Evolutionary conservation across 2,329 filamentous ascomycete genomes (phyloP), one percentile per base, ranked within the genome.

Genomic region (Aphanoascus verrucosus): DNA sequence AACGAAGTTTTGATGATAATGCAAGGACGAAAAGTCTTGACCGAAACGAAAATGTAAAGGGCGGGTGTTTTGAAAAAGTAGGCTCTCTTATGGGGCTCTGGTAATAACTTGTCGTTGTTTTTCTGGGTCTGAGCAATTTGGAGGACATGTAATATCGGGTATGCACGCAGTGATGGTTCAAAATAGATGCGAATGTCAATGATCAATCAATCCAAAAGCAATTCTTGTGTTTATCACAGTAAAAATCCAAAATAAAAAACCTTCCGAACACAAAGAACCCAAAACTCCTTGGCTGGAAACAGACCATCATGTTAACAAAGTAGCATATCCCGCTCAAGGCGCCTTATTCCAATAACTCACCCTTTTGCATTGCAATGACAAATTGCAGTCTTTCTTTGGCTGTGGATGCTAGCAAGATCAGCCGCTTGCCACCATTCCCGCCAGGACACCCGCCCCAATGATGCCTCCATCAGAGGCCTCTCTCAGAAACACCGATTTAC

Each of bases 381-480:
- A 28, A 7, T 41, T 19, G 38, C 38, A 17, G 17, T 9, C 2
- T n/a, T 2, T 41, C 1, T 31, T 23, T 45, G 42, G 20, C 20
- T 11, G 19, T 42, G 23, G 8, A 15, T 31, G 31, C 17, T 31
- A 28, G 35, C 3, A 35, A 11, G n/a, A 47, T 53, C 37, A 53
- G 48, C 28, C 19, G 51, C 44, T 53, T 9, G 45, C 45, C 12
- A 51, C 41, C 65, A 68, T 76, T 0, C 71, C 72, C 14, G 74
- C 74, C 43, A 77, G 60, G 37, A 76, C 74, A 3, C 70, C 74
- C 8, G 74, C 74, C 6, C 74, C 74, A 56, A 76, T 72, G 34
- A 76, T 72, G 5, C 74, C 74, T 15, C 74, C 74, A 62, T 76
- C 72, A 23, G 68, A 62, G 7, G 74, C 73, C 60, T 76, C 74